Base-by-base conservation (phyloP, 305 asterid species). In the Solanum hybrid region DNA sequence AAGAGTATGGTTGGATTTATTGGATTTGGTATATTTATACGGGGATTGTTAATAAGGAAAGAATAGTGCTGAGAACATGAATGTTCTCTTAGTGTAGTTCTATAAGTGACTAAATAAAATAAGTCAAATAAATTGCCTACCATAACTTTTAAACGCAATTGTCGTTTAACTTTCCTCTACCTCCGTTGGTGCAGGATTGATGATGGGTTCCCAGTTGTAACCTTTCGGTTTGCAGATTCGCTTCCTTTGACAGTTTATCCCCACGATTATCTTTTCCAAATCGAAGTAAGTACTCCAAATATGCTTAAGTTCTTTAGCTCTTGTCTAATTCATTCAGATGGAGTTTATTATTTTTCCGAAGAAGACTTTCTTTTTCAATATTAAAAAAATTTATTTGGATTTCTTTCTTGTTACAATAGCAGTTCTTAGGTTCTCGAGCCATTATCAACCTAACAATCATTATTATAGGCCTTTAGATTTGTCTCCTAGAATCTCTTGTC, bases 271-370 rank as follows among this genome's bases (percentile, higher is more conserved):
- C 88, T 89, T 69, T 90, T 90, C 76, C 85, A 86, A 92, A 91
- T 92, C 79, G 87, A 40, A 71, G 94, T 91, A 90, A 90, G 94
- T 90, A n/a, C 78, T 73, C 38, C 45, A 87, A 76, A 77, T 89
- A 22, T 32, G 45, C 35, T 19, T 11, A 60, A 64, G 37, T 45
- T 56, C 78, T 51, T 22, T 2, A 32, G 84, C 42, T 89, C 84
- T 38, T 75, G 35, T 8, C 8, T 4, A 17, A 64, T 40, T 15
- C 27, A 56, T 56, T 85, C 88, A 85, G 51, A 22, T 60, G 51
- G 29, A 32, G 29, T 31, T 51, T 51, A 17, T 9, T 27, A 17
- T 31, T 19, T 27, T 84, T 51, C 75, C 73, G 75, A 84, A 45
- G 38, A 29, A 29, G 32, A 84, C 40, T 17, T 45, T 19, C 42